Conservation (phyloP, 2,329 filamentous ascomycete genomes). For the Colletotrichum godetiae region DNA sequence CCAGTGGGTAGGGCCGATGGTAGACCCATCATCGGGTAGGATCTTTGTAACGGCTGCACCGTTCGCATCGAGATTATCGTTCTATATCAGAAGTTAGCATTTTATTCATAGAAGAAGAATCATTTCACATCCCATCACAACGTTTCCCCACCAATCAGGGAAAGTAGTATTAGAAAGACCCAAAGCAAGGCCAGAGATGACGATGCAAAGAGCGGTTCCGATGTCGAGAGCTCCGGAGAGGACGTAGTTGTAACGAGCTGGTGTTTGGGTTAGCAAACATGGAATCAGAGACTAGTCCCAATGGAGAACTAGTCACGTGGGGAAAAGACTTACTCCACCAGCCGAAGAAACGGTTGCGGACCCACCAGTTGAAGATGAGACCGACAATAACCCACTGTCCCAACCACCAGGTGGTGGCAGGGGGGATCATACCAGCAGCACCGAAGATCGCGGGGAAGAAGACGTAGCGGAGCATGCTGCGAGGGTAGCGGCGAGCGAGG, state of each 20-base stretch:
- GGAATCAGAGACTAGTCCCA: background rate
- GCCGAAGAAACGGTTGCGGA: constrained; percentile 60
- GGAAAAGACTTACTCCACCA: constrained; percentile 60
- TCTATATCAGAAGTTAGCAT: background rate
- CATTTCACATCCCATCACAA: too few relatives aligned
- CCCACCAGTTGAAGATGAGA: constrained; percentile 64
- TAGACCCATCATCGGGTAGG: constrained; percentile 41
- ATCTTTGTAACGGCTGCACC: constrained; percentile 43
- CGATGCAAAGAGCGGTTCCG: constrained; percentile 67
- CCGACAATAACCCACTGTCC: constrained; percentile 66
- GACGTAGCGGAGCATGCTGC: constrained; percentile 58
- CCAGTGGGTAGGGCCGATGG: constrained; percentile 43
- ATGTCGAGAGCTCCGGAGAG: constrained; percentile 68
- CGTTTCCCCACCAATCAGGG: constrained; percentile 66
- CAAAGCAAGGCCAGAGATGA: constrained; percentile 62
- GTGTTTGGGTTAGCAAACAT: background rate
- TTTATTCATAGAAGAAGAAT: too few relatives aligned
- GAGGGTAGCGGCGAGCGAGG: constrained; percentile 58
- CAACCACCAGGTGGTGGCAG: constrained; percentile 67
- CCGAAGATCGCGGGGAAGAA: constrained; percentile 66
- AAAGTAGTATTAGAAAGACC: constrained; percentile 56
- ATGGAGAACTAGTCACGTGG: too few relatives aligned
- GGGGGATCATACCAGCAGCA: constrained; percentile 60
- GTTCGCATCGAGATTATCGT: constrained; percentile 45
- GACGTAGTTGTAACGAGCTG: constrained; percentile 67